Conservation (phyloP, 306 rosid genomes). For the Macrotyloma uniflorum region DNA sequence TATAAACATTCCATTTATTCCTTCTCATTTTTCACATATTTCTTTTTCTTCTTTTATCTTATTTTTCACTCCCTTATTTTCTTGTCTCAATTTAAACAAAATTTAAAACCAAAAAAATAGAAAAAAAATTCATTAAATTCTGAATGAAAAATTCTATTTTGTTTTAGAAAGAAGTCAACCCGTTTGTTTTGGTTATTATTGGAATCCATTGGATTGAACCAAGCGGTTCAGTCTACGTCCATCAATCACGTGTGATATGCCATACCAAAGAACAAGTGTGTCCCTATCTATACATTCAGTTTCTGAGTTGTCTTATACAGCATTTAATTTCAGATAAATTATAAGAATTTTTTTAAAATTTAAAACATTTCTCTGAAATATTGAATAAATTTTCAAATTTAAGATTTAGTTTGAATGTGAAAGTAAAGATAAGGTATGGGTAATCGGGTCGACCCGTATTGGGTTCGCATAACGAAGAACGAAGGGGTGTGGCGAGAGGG, state of each 20-base stretch:
- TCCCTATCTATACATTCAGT: slow-evolving; percentile 37
- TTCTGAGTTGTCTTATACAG: slow-evolving; percentile 41
- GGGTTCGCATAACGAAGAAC: slow-evolving; percentile 40
- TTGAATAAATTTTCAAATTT: no score
- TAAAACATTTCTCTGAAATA: no score
- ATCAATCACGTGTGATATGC: slow-evolving; percentile 5
- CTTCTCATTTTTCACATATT: no score
- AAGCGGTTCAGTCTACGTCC: slow-evolving; percentile 11
- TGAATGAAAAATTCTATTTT: neutral
- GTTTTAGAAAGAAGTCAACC: slow-evolving; percentile 31
- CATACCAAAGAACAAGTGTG: neutral
- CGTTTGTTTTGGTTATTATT: neutral
- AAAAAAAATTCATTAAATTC: no score
- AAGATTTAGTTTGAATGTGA: no score
- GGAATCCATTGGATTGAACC: neutral
- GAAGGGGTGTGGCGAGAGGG: slow-evolving; percentile 43
- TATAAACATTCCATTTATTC: no score
- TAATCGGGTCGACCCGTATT: neutral
- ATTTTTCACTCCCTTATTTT: no score
- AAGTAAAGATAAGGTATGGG: neutral
- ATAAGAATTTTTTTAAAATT: no score
- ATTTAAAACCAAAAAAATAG: no score
- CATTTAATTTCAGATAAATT: slow-evolving; percentile 1
- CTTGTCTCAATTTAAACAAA: no score
- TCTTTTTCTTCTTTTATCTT: no score